Evolutionary conservation across 306 rosid species (phyloP).

Genomic region (Pachyrhizus erosus): DNA sequence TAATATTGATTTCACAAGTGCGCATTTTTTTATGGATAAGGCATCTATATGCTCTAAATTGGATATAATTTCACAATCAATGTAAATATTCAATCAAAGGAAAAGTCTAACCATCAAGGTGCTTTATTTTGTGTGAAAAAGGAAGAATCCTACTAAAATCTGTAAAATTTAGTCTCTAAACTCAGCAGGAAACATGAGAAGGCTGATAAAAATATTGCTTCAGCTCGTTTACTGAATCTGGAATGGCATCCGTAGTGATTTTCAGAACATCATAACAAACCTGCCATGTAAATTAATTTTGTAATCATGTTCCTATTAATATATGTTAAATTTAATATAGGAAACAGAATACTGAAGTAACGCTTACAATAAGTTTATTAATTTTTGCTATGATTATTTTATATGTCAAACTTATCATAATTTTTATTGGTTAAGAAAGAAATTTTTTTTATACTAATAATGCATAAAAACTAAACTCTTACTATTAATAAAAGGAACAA

Average conservation of each 20-base stretch:
- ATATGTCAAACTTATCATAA: no score
- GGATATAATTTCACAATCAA: background rate
- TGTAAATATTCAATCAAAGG: background rate
- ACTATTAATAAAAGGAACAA: no score
- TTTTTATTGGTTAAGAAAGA: no score
- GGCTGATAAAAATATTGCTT: conserved; percentile 61
- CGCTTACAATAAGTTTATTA: no score
- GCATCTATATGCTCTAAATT: background rate
- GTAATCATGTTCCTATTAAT: conserved; percentile 1
- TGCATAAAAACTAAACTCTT: no score
- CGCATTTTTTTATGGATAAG: background rate
- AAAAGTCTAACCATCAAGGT: background rate
- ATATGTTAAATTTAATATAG: background rate
- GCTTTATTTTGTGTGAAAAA: background rate
- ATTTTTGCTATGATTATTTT: no score
- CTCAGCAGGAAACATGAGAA: conserved; percentile 63
- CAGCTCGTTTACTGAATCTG: conserved; percentile 57
- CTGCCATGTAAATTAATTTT: conserved; percentile 46
- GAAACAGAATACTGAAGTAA: background rate
- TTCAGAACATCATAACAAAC: conserved; percentile 51
- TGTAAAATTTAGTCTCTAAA: conserved; percentile 43
- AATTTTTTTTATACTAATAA: no score
- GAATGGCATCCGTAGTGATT: conserved; percentile 57
- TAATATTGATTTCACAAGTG: conserved; percentile 1
- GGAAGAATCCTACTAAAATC: background rate